Conservation (phyloP, 495 filamentous ascomycete species). For the Parachaetomium inaequale region DNA sequence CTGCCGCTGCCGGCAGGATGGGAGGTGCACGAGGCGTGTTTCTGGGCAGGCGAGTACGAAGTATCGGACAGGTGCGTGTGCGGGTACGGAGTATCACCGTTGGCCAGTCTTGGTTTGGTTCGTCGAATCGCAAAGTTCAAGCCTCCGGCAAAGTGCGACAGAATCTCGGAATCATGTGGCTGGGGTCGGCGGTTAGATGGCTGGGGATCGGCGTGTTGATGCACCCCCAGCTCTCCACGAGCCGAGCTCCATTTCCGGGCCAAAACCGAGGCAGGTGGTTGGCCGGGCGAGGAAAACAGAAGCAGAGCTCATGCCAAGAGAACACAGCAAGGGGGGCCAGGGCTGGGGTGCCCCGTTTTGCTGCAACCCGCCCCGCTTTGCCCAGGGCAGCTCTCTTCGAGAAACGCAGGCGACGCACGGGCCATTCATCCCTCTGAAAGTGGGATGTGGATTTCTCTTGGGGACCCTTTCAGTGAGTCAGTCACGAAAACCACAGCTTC, state of each 20-base stretch:
- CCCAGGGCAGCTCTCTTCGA: background rate
- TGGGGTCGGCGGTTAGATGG: slow-evolving; percentile 21
- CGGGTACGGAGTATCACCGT: slow-evolving; percentile 1
- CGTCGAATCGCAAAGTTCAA: background rate
- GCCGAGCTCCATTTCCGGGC: slow-evolving; percentile 30
- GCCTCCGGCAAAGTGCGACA: background rate
- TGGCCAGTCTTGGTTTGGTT: background rate
- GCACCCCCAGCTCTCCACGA: slow-evolving; percentile 20
- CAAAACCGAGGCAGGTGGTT: slow-evolving; percentile 37
- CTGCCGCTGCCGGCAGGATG: slow-evolving; percentile 11
- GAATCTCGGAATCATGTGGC: slow-evolving; percentile 22
- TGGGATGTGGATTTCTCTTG: slow-evolving; percentile 12
- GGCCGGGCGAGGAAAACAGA: slow-evolving; percentile 27
- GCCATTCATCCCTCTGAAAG: slow-evolving; percentile 8
- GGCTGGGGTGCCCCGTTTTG: background rate
- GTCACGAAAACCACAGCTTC: background rate
- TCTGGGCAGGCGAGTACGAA: background rate
- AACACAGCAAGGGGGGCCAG: background rate
- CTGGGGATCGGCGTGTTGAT: slow-evolving; percentile 31
- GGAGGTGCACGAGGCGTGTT: background rate
- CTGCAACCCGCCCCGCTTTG: slow-evolving; percentile 1
- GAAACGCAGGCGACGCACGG: slow-evolving; percentile 12
- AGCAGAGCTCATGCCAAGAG: slow-evolving; percentile 25
- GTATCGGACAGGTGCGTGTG: background rate
- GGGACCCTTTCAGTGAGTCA: slow-evolving; percentile 14